Percentiles rank a stretch among this genome's conserved stretches.
These are phyloP conservation scores for Epichloe typhina DNA, from an alignment of 2,329 filamentous ascomycete species.

Conservation along the genomic window DNA sequence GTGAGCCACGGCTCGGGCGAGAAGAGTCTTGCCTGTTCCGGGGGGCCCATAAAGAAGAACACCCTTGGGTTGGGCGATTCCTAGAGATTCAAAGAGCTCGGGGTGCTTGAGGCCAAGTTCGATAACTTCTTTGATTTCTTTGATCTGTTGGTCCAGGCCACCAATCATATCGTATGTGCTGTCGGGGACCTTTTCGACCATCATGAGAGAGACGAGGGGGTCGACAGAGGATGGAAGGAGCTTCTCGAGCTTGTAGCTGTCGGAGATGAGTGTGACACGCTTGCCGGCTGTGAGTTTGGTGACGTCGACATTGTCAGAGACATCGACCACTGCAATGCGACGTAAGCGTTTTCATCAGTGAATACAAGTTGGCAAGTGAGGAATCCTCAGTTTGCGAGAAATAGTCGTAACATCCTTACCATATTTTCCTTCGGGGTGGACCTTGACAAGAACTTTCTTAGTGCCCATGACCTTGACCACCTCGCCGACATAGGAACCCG, in stretches of 20 bases:
- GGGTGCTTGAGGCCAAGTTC: constrained; percentile 97
- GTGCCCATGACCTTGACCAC: constrained; percentile 99
- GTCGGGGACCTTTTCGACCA: constrained; percentile 99
- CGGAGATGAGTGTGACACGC: constrained; percentile 88
- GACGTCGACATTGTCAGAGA: constrained; percentile 88
- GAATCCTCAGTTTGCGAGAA: too few relatives aligned
- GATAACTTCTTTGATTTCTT: constrained; percentile 99
- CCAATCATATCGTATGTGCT: constrained; percentile 99
- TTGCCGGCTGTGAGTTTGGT: constrained; percentile 93
- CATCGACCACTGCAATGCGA: constrained; percentile 64
- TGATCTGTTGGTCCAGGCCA: constrained; percentile 96
- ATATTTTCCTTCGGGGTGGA: constrained; percentile 99
- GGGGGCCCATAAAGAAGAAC: constrained; percentile 93
- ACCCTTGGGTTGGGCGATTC: constrained; percentile 95
- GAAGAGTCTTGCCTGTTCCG: constrained; percentile 90
- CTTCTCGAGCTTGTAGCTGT: constrained; percentile 98
- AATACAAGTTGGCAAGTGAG: not conserved
- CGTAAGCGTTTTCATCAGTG: not conserved
- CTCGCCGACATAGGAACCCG: constrained; percentile 94
- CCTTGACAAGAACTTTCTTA: constrained; percentile 97
- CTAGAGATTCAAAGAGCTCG: constrained; percentile 96
- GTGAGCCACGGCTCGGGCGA: constrained; percentile 91
- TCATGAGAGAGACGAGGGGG: constrained; percentile 97
- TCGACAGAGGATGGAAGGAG: constrained; percentile 97
- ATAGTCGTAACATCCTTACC: constrained; percentile 40